Evolutionary conservation across 129 eudicot genomes (phyloP).

Genomic region (Sambucus nigra): DNA sequence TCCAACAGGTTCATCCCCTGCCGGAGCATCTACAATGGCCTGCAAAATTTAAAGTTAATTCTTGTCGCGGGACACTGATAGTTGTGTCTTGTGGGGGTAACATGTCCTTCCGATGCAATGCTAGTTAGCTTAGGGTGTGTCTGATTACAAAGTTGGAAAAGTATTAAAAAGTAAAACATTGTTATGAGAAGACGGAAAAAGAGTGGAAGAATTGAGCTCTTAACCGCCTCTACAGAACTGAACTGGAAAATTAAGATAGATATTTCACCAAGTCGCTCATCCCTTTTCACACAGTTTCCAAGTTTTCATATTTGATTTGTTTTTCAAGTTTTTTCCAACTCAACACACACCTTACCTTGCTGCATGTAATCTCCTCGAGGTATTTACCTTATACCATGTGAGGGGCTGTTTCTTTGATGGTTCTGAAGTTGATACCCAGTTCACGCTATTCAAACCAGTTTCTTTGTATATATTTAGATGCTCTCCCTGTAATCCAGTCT

Average conservation of each 20-base stretch:
- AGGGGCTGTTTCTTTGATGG: constrained; percentile 84
- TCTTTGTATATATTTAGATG: constrained; percentile 43
- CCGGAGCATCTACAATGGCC: constrained; percentile 74
- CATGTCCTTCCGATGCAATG: too few species aligned
- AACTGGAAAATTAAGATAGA: too few species aligned
- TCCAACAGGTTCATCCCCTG: constrained; percentile 80
- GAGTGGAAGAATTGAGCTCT: neutral
- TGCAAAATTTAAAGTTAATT: constrained; percentile 18
- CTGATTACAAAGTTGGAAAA: neutral
- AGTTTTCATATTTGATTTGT: neutral
- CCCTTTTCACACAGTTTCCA: too few species aligned
- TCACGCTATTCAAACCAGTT: constrained; percentile 31
- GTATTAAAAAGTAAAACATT: too few species aligned
- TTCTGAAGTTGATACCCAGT: constrained; percentile 47
- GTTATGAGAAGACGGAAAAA: neutral
- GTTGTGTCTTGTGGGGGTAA: too few species aligned
- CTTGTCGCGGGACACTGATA: neutral
- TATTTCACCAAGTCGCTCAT: too few species aligned
- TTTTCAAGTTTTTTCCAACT: too few species aligned
- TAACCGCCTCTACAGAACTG: too few species aligned
- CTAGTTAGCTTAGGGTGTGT: neutral
- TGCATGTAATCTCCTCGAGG: constrained; percentile 3
- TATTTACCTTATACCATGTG: constrained; percentile 95
- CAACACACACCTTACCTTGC: too few species aligned
- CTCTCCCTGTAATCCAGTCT: constrained; percentile 90